Percentiles rank a stretch among this genome's conserved stretches.
These are phyloP conservation scores for Apophysomyces trapeziformis DNA, from an alignment of 371 early-diverging fungal genomes.

Conservation along the genomic window DNA sequence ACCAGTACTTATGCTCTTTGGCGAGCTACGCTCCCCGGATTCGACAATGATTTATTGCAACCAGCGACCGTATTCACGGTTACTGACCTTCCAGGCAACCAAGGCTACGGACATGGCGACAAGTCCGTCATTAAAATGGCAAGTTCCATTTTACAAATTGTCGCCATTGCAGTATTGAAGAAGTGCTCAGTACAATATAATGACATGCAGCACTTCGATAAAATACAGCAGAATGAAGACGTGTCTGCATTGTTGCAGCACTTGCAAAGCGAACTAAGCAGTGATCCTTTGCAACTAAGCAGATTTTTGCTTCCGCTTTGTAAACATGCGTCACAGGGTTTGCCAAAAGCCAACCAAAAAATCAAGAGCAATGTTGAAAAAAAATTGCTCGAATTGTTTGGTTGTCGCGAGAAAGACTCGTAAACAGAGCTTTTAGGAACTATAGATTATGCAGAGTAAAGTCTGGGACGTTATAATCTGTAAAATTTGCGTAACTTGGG, in stretches of 20 bases:
- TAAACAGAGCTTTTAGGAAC: too few relatives aligned
- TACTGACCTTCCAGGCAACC: slow-evolving; percentile 11
- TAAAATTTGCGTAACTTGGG: too few relatives aligned
- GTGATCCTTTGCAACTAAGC: neutral
- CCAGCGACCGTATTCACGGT: slow-evolving; percentile 13
- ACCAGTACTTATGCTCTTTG: neutral
- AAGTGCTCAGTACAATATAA: neutral
- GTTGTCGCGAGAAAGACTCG: neutral
- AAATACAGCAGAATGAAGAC: neutral
- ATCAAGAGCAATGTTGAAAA: neutral
- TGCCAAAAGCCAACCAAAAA: neutral
- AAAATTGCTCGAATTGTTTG: neutral
- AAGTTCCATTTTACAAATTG: neutral
- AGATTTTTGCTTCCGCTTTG: neutral
- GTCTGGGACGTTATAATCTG: too few relatives aligned
- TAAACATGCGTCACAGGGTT: neutral
- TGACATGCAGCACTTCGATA: neutral
- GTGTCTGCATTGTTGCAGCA: neutral
- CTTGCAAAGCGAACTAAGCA: neutral
- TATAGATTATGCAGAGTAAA: too few relatives aligned
- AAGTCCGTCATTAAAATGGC: slow-evolving; percentile 10
- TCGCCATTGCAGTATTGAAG: neutral
- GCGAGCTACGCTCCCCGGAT: neutral
- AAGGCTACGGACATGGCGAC: slow-evolving; percentile 4
- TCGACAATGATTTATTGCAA: neutral